Percentiles rank a stretch among this genome's conserved stretches.
Evolutionary conservation across 805 yeast species (phyloP).

Genomic region (Wickerhamiella dianesei): DNA sequence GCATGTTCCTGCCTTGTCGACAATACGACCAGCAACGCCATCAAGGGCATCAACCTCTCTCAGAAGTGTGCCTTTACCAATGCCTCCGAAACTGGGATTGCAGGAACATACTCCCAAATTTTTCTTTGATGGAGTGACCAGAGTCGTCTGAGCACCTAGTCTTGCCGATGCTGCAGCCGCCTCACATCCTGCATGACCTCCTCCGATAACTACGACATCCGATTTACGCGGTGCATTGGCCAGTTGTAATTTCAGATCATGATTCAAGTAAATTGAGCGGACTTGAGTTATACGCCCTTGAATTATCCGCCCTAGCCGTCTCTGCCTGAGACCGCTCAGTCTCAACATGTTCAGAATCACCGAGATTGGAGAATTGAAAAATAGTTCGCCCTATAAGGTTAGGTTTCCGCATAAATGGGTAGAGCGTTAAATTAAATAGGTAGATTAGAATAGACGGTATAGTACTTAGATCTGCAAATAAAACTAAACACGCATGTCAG

Average conservation of each 20-base stretch:
- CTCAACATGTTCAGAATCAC: too few relatives aligned
- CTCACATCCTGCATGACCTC: slow-evolving; percentile 98
- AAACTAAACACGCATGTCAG: slow-evolving; percentile 27
- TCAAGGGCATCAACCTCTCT: slow-evolving; percentile 94
- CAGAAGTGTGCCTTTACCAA: slow-evolving; percentile 87
- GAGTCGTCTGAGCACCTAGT: slow-evolving; percentile 52
- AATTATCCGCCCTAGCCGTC: neutral
- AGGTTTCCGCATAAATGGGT: neutral
- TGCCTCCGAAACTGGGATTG: slow-evolving; percentile 97
- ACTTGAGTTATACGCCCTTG: neutral
- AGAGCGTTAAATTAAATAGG: neutral
- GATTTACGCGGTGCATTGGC: slow-evolving; percentile 1
- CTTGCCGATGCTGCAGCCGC: slow-evolving; percentile 92
- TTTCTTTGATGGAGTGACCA: slow-evolving; percentile 60
- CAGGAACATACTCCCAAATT: slow-evolving; percentile 93
- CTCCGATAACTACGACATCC: slow-evolving; percentile 86
- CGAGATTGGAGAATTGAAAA: too few relatives aligned
- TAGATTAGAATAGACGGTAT: too few relatives aligned
- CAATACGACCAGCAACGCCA: slow-evolving; percentile 77
- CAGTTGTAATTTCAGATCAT: slow-evolving; percentile 6
- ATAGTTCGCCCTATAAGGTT: too few relatives aligned
- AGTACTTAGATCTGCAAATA: too few relatives aligned
- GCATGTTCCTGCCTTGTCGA: slow-evolving; percentile 87
- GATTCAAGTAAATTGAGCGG: slow-evolving; percentile 8
- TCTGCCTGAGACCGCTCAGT: neutral